These are phyloP conservation scores for Cudoniella acicularis DNA, from an alignment of 495 filamentous ascomycete genomes.

Conservation along the genomic window DNA sequence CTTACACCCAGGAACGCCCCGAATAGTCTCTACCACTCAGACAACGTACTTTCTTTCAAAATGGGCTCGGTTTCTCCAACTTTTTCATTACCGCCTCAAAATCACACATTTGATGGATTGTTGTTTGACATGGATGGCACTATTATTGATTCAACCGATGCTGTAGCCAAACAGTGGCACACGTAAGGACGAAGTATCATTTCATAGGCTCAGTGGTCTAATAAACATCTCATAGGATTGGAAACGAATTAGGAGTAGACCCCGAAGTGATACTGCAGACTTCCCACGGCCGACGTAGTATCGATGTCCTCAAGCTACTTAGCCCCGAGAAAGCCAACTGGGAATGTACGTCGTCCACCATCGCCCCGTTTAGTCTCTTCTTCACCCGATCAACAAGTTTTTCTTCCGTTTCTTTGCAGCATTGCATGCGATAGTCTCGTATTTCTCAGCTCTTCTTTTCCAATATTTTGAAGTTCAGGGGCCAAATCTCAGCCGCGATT, in stretches of 20 bases:
- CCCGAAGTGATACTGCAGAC: conserved; percentile 78
- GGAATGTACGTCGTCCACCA: conserved; percentile 63
- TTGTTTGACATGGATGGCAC: conserved; percentile 82
- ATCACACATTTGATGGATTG: conserved; percentile 61
- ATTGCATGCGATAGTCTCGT: background rate
- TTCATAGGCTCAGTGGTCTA: background rate
- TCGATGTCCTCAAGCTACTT: conserved; percentile 73
- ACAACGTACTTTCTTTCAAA: background rate
- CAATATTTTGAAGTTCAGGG: conserved; percentile 1
- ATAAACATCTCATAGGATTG: conserved; percentile 59
- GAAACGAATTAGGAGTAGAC: conserved; percentile 76
- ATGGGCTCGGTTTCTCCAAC: conserved; percentile 19
- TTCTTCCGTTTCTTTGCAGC: background rate
- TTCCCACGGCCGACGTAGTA: conserved; percentile 82
- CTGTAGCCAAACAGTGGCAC: conserved; percentile 89
- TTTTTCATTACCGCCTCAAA: conserved; percentile 11
- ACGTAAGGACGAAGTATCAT: conserved; percentile 5
- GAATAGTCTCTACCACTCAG: background rate
- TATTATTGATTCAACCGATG: conserved; percentile 58
- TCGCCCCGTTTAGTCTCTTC: background rate
- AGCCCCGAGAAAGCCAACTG: conserved; percentile 79
- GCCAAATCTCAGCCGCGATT: background rate
- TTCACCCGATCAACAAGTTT: background rate
- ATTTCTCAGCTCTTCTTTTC: conserved; percentile 5
- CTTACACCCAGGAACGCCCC: conserved; percentile 3